phyloP scores from a whole-genome alignment of 1,284 basidiomycete species.

The Leccinum variabile region DNA sequence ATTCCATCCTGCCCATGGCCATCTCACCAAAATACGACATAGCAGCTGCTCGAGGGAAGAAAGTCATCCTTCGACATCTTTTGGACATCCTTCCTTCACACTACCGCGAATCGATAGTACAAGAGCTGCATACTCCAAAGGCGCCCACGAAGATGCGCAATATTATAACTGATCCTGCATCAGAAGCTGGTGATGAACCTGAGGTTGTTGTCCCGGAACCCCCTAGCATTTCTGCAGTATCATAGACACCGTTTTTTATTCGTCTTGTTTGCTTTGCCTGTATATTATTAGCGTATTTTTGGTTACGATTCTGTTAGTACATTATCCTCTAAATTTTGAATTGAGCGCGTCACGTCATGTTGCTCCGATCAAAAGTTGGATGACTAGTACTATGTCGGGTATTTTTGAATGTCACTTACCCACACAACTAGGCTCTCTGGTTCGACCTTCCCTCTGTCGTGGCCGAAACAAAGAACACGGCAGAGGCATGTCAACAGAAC shows the following conservation, averaged over 20 bases:
- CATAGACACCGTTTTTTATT: constrained; percentile 20
- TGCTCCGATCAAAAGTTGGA: neutral
- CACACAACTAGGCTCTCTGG: neutral
- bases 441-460: neutral
- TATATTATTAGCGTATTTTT: constrained; percentile 17
- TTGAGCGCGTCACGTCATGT: no score
- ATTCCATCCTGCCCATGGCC: neutral
- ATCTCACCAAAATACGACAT: neutral
- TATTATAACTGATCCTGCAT: constrained; percentile 45
- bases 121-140: constrained; percentile 43
- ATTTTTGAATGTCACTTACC: neutral
- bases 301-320: constrained; percentile 5
- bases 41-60: neutral
- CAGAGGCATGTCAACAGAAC: neutral
- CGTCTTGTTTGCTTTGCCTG: constrained; percentile 5
- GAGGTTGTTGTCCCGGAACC: constrained; percentile 31
- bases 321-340: neutral
- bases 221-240: constrained; percentile 17
- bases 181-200: constrained; percentile 46
- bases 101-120: constrained; percentile 38
- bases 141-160: constrained; percentile 61
- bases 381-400: neutral
- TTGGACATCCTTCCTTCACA: neutral
- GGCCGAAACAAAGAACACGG: neutral
- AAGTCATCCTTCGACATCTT: neutral